Evolutionary conservation across 2,329 filamentous ascomycete genomes (phyloP).

Genomic region (Apiospora hydei): DNA sequence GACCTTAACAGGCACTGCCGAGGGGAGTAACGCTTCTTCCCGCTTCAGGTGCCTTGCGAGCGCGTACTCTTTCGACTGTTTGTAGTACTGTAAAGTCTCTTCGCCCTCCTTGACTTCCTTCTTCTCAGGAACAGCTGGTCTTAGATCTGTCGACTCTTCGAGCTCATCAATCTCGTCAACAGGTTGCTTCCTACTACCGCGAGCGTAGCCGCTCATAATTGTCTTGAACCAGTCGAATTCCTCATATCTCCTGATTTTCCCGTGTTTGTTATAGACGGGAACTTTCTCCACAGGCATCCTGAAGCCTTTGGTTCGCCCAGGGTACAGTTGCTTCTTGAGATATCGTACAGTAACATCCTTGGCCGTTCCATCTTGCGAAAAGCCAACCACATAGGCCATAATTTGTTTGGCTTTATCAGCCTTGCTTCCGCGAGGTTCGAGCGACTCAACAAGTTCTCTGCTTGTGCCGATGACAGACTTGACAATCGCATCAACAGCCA

Average conservation of each 20-base stretch:
- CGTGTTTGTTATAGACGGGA: slow-evolving; percentile 77
- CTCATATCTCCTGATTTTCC: slow-evolving; percentile 79
- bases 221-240: slow-evolving; percentile 89
- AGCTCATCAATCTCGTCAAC: slow-evolving; percentile 77
- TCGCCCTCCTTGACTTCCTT: slow-evolving; percentile 77
- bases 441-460: slow-evolving; percentile 72
- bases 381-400: slow-evolving; percentile 87
- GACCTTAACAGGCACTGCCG: slow-evolving; percentile 72
- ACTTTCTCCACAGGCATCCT: slow-evolving; percentile 82
- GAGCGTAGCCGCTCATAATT: slow-evolving; percentile 75
- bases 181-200: slow-evolving; percentile 56
- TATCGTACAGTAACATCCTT: slow-evolving; percentile 97
- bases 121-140: slow-evolving; percentile 74
- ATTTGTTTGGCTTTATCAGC: slow-evolving; percentile 89
- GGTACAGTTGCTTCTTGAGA: slow-evolving; percentile 79
- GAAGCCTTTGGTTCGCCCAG: slow-evolving; percentile 88
- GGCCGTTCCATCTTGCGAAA: slow-evolving; percentile 83
- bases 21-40: slow-evolving; percentile 83
- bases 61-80: slow-evolving; percentile 83
- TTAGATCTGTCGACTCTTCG: slow-evolving; percentile 81
- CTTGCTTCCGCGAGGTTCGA: slow-evolving; percentile 84
- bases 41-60: slow-evolving; percentile 86
- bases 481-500: slow-evolving; percentile 80
- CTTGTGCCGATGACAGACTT: slow-evolving; percentile 74
- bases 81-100: slow-evolving; percentile 88